Percentiles rank a stretch among this genome's conserved stretches.
Evolutionary conservation across 768 basidiomycete species (phyloP).

Genomic region (Leccinum subgranulosum): DNA sequence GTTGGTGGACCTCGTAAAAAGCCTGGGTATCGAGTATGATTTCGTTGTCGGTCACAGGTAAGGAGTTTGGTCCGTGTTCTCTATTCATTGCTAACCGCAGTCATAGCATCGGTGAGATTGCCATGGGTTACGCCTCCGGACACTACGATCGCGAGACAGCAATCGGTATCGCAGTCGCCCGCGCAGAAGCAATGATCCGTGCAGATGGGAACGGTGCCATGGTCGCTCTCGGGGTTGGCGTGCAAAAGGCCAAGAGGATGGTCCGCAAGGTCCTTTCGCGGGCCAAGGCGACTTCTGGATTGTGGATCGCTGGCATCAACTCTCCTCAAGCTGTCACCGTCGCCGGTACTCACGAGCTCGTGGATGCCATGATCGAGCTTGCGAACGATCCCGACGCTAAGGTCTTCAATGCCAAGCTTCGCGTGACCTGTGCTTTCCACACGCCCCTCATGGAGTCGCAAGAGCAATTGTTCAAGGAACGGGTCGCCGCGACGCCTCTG

Average conservation of each 20-base stretch:
- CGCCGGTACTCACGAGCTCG: constrained; percentile 29
- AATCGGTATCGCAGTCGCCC: constrained; percentile 34
- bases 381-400: constrained; percentile 26
- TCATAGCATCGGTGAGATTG: constrained; percentile 33
- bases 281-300: constrained; percentile 22
- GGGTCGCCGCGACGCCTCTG: constrained; percentile 15
- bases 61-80: neutral
- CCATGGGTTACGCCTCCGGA: constrained; percentile 37
- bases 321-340: constrained; percentile 36
- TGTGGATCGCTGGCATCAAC: constrained; percentile 37
- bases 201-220: constrained; percentile 36
- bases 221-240: constrained; percentile 34
- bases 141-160: constrained; percentile 34
- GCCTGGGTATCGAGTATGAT: constrained; percentile 32
- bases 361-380: constrained; percentile 30
- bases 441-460: constrained; percentile 35
- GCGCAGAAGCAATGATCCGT: constrained; percentile 34
- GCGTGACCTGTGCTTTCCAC: constrained; percentile 34
- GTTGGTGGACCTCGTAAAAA: constrained; percentile 31
- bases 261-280: constrained; percentile 32
- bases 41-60: constrained; percentile 36
- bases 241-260: constrained; percentile 30
- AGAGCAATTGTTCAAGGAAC: constrained; percentile 30
- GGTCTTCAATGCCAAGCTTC: constrained; percentile 30
- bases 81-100: constrained; percentile 5